Evolutionary conservation across 345 rosid genomes (phyloP), one percentile per base, ranked within the genome.

Genomic region (Eucalyptus polybractea): DNA sequence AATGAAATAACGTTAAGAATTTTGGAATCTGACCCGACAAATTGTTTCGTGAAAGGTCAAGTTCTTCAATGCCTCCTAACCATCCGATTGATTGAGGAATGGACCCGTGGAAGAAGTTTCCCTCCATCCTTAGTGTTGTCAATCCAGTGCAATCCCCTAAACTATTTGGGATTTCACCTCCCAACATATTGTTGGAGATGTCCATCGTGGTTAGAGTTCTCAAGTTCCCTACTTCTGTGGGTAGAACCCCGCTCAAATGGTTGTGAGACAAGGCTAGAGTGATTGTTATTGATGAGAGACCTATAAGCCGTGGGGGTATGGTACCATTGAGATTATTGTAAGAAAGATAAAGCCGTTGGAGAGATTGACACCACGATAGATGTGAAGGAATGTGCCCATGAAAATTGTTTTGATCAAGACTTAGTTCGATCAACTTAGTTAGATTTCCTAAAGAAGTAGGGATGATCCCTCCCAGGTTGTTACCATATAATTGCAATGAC

Each of bases 401-500:
- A 31, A 69, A 69, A 6, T 7, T 15, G 24, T 31, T 69, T 8
- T 16, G 6, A 69, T 0, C 6, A 16, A 69, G 80, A 16, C 0
- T 4, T 16, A 69, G 22, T 3, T 2, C 0, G 3, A 16, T 16
- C 80, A 69, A 69, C 42, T 69, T 16, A 0, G 80, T 69, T 16
- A 31, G 12, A 69, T 31, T 69, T 69, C 80, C 80, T 16, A 31
- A 31, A n/a, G 37, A 69, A 69, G 12, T n/a, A 0, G 80, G 42
- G 42, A 69, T 69, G 0, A 2, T 31, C 80, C 80, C 80, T 31
- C 80, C 7, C 1, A 67, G 6, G 42, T 69, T 69, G 24, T 17
- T 69, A 9, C 19, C 2, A 16, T 10, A 0, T 1, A 69, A 69
- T 1, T 15, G 1, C 42, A 67, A 15, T 31, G 0, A 1, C 21